These are phyloP conservation scores for Ceratocystis lukuohia DNA, from an alignment of 2,329 filamentous ascomycete genomes.

Conservation along the genomic window DNA sequence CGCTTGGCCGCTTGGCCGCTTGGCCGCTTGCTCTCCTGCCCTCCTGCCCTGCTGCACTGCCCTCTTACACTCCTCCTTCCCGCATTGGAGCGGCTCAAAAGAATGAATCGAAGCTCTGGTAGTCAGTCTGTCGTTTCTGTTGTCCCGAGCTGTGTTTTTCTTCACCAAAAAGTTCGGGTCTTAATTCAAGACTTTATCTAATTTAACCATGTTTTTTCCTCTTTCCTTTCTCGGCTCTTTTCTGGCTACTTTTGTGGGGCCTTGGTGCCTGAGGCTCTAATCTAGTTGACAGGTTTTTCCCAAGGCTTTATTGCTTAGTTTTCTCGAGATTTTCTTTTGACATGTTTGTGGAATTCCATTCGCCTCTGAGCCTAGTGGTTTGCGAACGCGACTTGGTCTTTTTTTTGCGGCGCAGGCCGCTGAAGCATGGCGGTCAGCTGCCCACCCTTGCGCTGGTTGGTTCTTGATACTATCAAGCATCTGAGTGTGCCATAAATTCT, in stretches of 20 bases:
- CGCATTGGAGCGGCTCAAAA: background rate
- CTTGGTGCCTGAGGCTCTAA: slow-evolving; percentile 1
- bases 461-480: background rate
- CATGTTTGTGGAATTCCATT: background rate
- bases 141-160: background rate
- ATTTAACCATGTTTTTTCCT: background rate
- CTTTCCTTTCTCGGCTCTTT: background rate
- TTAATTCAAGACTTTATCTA: background rate
- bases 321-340: background rate
- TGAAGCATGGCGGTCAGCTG: too few species aligned
- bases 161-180: background rate
- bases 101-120: background rate
- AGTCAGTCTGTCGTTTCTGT: background rate
- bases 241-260: background rate
- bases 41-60: too few species aligned
- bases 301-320: background rate
- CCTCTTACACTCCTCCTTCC: background rate
- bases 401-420: too few species aligned
- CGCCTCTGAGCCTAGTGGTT: too few species aligned
- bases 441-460: background rate
- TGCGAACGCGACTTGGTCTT: too few species aligned
- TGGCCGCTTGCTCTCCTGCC: fast-evolving
- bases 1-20: too few species aligned
- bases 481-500: background rate
- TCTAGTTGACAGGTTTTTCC: slow-evolving; percentile 3